Conservation (phyloP, 345 rosid species). For the Boechera divaricarpa region DNA sequence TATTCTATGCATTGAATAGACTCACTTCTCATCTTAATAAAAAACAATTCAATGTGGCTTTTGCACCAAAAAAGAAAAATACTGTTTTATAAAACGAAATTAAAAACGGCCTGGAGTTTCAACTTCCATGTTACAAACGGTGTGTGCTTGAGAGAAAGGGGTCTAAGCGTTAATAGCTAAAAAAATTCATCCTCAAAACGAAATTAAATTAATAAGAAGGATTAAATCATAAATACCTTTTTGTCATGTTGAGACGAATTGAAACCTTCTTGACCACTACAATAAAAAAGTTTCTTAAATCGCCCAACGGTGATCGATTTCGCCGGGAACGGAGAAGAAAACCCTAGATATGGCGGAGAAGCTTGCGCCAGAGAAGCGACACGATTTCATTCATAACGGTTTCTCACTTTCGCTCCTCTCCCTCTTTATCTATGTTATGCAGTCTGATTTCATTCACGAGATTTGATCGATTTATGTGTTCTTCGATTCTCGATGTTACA, state of each 20-base stretch:
- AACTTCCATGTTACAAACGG: not conserved
- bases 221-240: not conserved
- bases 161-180: not conserved
- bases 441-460: not conserved
- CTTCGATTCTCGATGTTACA: slow-evolving; percentile 32
- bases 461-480: slow-evolving; percentile 17
- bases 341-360: slow-evolving; percentile 47
- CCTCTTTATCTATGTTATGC: not conserved
- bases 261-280: not conserved
- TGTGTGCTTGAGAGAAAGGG: not conserved
- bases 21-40: not conserved
- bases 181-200: not conserved
- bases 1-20: slow-evolving; percentile 20
- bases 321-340: slow-evolving; percentile 21
- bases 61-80: no score
- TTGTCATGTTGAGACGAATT: not conserved
- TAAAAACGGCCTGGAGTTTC: slow-evolving; percentile 13
- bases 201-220: slow-evolving; percentile 9
- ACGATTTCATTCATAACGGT: slow-evolving; percentile 46
- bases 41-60: not conserved
- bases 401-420: not conserved
- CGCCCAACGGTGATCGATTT: slow-evolving; percentile 20
- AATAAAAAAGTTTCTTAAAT: not conserved
- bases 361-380: slow-evolving; percentile 50
- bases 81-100: no score